These are phyloP conservation scores for Grosmannia clavigera DNA, from an alignment of 2,329 filamentous ascomycete genomes.

Conservation along the genomic window DNA sequence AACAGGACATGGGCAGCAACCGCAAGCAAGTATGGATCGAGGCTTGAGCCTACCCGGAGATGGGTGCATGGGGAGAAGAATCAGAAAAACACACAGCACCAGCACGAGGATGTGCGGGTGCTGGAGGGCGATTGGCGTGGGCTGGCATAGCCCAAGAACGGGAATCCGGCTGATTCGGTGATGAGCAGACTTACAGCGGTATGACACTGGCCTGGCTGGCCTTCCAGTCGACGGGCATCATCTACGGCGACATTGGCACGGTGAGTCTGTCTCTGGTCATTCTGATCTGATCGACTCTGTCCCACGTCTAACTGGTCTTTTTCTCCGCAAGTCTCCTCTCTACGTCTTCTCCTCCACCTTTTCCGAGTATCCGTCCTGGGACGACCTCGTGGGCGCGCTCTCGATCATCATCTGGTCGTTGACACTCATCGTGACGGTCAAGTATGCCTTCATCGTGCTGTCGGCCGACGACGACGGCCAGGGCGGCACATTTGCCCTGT, in stretches of 20 bases:
- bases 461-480: constrained; percentile 59
- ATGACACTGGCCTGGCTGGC: constrained; percentile 31
- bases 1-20: constrained; percentile 6
- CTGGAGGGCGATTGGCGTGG: background rate
- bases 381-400: constrained; percentile 50
- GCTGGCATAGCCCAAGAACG: background rate
- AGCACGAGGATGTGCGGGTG: background rate
- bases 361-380: constrained; percentile 36
- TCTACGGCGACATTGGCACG: constrained; percentile 57
- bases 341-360: constrained; percentile 64
- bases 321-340: constrained; percentile 31
- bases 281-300: background rate
- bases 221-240: constrained; percentile 54
- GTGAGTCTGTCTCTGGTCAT: background rate
- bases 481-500: constrained; percentile 57
- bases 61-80: background rate
- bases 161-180: constrained; percentile 5
- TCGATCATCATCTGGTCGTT: constrained; percentile 60
- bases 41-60: background rate
- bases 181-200: constrained; percentile 14
- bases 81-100: background rate
- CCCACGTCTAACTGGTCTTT: background rate
- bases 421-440: constrained; percentile 56
- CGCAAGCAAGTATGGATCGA: constrained; percentile 13
- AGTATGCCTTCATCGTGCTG: constrained; percentile 55